phyloP scores from a whole-genome alignment of 495 filamentous ascomycete species.

The Tirmania nivea region DNA sequence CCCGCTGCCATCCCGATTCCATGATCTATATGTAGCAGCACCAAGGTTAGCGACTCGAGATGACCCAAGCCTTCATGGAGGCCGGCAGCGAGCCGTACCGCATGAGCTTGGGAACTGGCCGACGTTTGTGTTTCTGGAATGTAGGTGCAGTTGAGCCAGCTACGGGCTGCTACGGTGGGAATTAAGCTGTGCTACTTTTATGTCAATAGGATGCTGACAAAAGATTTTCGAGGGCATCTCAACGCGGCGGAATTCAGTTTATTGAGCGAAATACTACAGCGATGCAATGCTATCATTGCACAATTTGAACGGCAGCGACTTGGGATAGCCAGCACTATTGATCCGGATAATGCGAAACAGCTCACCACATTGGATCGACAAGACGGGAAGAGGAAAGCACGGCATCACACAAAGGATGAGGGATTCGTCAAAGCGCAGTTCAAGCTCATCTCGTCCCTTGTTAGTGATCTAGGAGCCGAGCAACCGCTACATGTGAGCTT shows the following conservation, averaged over 20 bases:
- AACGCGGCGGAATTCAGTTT: background rate
- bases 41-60: constrained; percentile 53
- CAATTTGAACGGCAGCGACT: background rate
- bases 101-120: constrained; percentile 86
- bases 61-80: constrained; percentile 65
- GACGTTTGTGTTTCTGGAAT: constrained; percentile 81
- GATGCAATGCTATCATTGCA: background rate
- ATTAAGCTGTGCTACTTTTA: no score
- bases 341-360: background rate
- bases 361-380: background rate
- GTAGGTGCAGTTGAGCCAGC: constrained; percentile 27
- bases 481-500: constrained; percentile 78
- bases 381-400: background rate
- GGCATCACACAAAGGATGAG: background rate
- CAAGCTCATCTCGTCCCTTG: constrained; percentile 39
- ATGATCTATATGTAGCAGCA: constrained; percentile 71
- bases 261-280: constrained; percentile 3
- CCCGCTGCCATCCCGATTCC: constrained; percentile 62
- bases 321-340: background rate
- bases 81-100: constrained; percentile 56
- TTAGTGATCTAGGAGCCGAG: constrained; percentile 53
- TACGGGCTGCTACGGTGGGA: no score
- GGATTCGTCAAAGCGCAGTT: constrained; percentile 12
- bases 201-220: background rate
- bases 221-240: constrained; percentile 2